phyloP scores from a whole-genome alignment of 1,284 basidiomycete genomes.

The Boletus sp. region DNA sequence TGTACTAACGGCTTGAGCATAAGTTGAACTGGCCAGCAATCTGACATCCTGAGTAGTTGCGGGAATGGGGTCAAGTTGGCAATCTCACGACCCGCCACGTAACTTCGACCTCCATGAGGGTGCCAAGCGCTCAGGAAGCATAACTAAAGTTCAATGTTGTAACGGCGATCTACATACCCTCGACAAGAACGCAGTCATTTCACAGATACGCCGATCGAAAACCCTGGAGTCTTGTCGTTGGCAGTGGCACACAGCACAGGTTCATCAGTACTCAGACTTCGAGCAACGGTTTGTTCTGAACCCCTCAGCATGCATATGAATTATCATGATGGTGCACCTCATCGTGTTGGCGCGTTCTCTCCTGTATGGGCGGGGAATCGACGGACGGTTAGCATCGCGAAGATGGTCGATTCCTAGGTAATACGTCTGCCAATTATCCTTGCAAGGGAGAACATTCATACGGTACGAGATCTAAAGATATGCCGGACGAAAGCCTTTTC shows the following conservation, averaged over 20 bases:
- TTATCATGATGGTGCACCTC: not conserved
- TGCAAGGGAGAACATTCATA: slow-evolving; percentile 10
- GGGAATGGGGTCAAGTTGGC: slow-evolving; percentile 2
- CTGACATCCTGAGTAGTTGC: not conserved
- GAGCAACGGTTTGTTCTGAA: not conserved
- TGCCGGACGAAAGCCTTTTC: not conserved
- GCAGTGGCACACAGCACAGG: not conserved
- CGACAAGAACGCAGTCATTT: slow-evolving; percentile 7
- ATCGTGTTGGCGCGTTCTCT: not conserved
- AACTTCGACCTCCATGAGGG: not conserved
- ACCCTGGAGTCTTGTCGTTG: not conserved
- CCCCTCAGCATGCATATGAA: not conserved
- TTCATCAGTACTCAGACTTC: not conserved
- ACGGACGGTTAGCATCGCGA: slow-evolving; percentile 6
- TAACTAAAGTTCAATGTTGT: not conserved
- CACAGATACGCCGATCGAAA: slow-evolving; percentile 12
- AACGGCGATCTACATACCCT: slow-evolving; percentile 18
- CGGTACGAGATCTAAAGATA: slow-evolving; percentile 11
- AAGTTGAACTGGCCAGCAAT: slow-evolving; percentile 1
- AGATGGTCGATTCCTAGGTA: slow-evolving; percentile 17
- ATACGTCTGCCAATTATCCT: slow-evolving; percentile 15
- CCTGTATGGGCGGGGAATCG: slow-evolving; percentile 26
- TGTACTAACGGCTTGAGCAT: not conserved
- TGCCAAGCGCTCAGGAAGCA: not conserved
- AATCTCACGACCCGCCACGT: slow-evolving; percentile 4